phyloP scores from a whole-genome alignment of 1,139 yeast genomes.

The Suhomyces wounanorum region DNA sequence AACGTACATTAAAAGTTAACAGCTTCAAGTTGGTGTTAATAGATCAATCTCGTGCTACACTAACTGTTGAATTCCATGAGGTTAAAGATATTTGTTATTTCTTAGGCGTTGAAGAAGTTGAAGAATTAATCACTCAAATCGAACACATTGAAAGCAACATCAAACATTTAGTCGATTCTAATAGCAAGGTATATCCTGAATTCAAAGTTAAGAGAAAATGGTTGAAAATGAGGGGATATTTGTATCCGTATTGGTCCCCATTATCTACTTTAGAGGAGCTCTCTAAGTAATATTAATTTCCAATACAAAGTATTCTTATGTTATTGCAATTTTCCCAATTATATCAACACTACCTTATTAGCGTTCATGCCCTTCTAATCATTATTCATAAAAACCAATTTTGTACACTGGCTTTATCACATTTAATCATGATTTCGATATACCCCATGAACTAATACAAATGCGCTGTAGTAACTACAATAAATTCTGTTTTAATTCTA shows the following conservation, averaged over 20 bases:
- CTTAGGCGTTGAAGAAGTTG: slow-evolving; percentile 30
- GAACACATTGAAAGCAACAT: slow-evolving; percentile 3
- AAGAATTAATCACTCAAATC: slow-evolving; percentile 22
- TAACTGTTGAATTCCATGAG: slow-evolving; percentile 29
- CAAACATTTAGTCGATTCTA: background rate
- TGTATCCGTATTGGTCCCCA: slow-evolving; percentile 6
- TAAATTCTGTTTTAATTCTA: background rate
- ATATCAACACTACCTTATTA: background rate
- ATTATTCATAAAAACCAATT: too few species aligned
- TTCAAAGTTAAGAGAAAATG: slow-evolving; percentile 5
- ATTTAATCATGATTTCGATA: too few species aligned
- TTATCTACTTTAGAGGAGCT: slow-evolving; percentile 1
- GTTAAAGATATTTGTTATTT: slow-evolving; percentile 32
- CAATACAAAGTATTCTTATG: background rate
- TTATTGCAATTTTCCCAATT: too few species aligned
- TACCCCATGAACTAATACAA: too few species aligned
- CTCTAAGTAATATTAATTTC: background rate
- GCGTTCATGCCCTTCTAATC: too few species aligned
- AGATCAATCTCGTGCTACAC: slow-evolving; percentile 14
- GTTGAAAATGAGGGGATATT: slow-evolving; percentile 2
- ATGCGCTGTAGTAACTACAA: background rate
- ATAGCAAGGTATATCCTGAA: background rate
- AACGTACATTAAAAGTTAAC: slow-evolving; percentile 31
- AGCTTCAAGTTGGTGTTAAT: slow-evolving; percentile 26
- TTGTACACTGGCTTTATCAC: too few species aligned